Conservation (phyloP, 768 basidiomycete species). For the Lactarius hatsudake region DNA sequence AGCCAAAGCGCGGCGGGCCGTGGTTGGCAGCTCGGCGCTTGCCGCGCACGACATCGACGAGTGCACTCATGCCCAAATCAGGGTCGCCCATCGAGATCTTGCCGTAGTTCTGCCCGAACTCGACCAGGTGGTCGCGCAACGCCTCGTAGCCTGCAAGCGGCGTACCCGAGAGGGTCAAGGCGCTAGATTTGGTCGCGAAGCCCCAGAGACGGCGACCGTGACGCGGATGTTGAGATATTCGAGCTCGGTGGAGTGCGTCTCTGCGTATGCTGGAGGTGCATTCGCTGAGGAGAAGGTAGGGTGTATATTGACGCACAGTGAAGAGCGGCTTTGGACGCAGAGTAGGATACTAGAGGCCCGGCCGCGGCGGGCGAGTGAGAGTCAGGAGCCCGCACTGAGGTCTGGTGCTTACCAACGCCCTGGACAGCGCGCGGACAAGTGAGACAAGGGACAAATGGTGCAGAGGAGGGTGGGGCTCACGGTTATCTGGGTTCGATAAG, state of each 20-base stretch:
- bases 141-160: slow-evolving; percentile 28
- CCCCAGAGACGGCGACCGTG: slow-evolving; percentile 31
- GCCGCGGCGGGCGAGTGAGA: too few relatives aligned
- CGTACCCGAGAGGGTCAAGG: neutral
- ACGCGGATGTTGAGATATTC: slow-evolving; percentile 33
- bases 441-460: neutral
- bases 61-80: slow-evolving; percentile 29
- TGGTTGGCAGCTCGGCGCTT: slow-evolving; percentile 30
- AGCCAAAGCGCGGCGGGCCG: slow-evolving; percentile 27
- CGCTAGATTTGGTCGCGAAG: slow-evolving; percentile 28
- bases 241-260: slow-evolving; percentile 32
- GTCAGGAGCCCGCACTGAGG: too few relatives aligned
- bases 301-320: slow-evolving; percentile 18
- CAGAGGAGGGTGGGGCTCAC: neutral
- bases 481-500: slow-evolving; percentile 20
- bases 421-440: neutral
- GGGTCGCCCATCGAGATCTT: slow-evolving; percentile 30
- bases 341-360: slow-evolving; percentile 28
- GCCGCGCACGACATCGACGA: slow-evolving; percentile 33
- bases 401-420: slow-evolving; percentile 1
- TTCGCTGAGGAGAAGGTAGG: neutral
- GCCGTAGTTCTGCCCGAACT: neutral
- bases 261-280: slow-evolving; percentile 27
- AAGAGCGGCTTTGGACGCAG: slow-evolving; percentile 32
- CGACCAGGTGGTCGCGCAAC: slow-evolving; percentile 14